Conservation (phyloP, 768 basidiomycete species). For the Kwoniella sp. region DNA sequence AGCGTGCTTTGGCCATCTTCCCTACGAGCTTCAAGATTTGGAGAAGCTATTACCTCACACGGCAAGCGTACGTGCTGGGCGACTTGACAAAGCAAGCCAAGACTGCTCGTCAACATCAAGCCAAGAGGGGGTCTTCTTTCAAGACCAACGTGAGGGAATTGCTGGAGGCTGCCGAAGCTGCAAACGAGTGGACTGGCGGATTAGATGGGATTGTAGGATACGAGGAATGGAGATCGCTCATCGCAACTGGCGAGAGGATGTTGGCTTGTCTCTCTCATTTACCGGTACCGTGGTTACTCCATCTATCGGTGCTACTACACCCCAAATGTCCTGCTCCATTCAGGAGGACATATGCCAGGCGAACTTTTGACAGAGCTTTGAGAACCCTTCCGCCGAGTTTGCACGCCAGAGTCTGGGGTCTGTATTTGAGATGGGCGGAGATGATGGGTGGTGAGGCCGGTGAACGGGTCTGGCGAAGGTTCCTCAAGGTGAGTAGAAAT, state of each 20-base stretch:
- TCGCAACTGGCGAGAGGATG: slow-evolving; percentile 87
- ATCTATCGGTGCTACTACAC: slow-evolving; percentile 85
- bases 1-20: slow-evolving; percentile 83
- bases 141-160: slow-evolving; percentile 90
- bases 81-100: slow-evolving; percentile 42
- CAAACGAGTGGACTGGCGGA: slow-evolving; percentile 82
- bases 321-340: slow-evolving; percentile 81
- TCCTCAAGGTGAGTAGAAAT: slow-evolving; percentile 68
- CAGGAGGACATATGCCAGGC: slow-evolving; percentile 84
- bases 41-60: slow-evolving; percentile 84
- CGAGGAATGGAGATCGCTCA: slow-evolving; percentile 89
- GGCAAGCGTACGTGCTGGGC: slow-evolving; percentile 84
- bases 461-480: slow-evolving; percentile 75
- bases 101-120: slow-evolving; percentile 67
- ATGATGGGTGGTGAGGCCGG: slow-evolving; percentile 65
- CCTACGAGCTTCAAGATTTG: slow-evolving; percentile 91
- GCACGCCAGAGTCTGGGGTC: slow-evolving; percentile 87
- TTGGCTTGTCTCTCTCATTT: slow-evolving; percentile 94
- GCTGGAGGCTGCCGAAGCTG: slow-evolving; percentile 76
- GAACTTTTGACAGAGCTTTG: slow-evolving; percentile 90
- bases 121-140: slow-evolving; percentile 72
- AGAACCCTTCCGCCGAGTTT: slow-evolving; percentile 90
- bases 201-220: slow-evolving; percentile 88
- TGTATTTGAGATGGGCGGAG: slow-evolving; percentile 92
- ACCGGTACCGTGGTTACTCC: slow-evolving; percentile 91